Evolutionary conservation across 345 rosid genomes (phyloP), one percentile per base, ranked within the genome.

Genomic region (Arabidopsis arenosa): DNA sequence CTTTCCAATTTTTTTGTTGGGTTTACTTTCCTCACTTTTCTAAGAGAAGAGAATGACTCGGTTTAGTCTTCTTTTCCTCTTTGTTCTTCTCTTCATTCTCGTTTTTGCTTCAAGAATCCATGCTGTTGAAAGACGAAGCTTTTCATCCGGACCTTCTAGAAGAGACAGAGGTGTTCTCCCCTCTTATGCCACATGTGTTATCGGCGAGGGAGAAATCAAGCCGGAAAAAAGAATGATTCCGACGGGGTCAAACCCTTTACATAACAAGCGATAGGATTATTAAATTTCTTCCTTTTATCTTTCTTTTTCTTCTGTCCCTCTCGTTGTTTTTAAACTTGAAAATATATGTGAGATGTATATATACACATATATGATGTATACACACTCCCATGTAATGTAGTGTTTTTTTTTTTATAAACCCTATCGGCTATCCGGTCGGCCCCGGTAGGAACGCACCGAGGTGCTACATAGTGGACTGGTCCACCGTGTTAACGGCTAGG

Each of bases 191-290:
- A 63, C 71, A 70, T 60, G 11, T 45, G 44, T 63, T 17, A 44
- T 56, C 62, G 44, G 18, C 14, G 59, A 76, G n/a, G 72, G 80
- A 47, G 72, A 47, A 39, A 8, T 77, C 15, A 37, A 17, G 14
- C 40, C 39, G 67, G 76, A 70, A 10, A 77, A 26, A 49, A 70
- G 80, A 64, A 64, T 70, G 54, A 70, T 77, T 37, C 80, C 76
- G 62, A 56, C 76, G 13, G 80, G 80, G 5, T 64, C 76, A 64
- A 77, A 77, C 47, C 76, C 76, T 63, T 63, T 77, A 66, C 80
- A 77, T 8, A 77, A 77, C 67, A 63, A 64, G 72, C 66, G 80
- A 56, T 77, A 6, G 30, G 17, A 17, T 58, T 44, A 2, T 4
- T 15, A 8, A 3, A 9, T 13, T 0, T 39, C 35, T 14, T 32